These are phyloP conservation scores for Neohortaea acidophila DNA, from an alignment of 495 filamentous ascomycete genomes.

Conservation along the genomic window DNA sequence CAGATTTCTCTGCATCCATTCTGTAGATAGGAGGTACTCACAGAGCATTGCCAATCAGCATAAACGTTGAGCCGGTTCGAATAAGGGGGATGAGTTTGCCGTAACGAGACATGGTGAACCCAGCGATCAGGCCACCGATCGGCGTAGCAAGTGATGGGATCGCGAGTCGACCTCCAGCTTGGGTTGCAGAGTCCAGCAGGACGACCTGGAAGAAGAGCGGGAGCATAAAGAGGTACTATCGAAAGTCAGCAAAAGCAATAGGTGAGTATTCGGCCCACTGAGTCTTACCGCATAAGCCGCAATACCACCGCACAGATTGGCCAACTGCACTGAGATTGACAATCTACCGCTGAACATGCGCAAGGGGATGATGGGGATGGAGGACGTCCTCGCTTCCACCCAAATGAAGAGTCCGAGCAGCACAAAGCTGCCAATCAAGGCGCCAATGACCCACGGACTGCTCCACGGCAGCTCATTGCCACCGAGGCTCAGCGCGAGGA, in stretches of 20 bases:
- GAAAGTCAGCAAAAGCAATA: not conserved
- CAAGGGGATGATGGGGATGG: slow-evolving; percentile 1
- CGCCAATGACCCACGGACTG: not conserved
- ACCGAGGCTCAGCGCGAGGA: not conserved
- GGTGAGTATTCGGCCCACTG: not conserved
- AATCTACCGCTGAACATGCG: not conserved
- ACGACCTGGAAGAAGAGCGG: slow-evolving; percentile 2
- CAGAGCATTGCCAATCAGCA: not conserved
- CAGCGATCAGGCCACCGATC: not conserved
- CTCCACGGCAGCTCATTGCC: slow-evolving; percentile 1
- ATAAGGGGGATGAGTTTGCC: not conserved
- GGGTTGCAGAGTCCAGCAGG: not conserved
- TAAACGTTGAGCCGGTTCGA: not conserved
- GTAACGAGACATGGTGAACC: slow-evolving; percentile 3
- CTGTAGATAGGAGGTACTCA: too few relatives aligned
- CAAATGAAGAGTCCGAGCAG: not conserved
- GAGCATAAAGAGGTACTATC: slow-evolving; percentile 3
- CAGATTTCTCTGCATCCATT: too few relatives aligned
- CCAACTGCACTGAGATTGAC: not conserved
- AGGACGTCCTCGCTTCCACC: not conserved
- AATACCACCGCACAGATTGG: not conserved
- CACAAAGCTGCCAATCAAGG: not conserved
- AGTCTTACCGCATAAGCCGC: slow-evolving; percentile 1
- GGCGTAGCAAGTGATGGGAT: not conserved
- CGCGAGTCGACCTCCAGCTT: not conserved